A percentile compares a stretch with the other conserved stretches of the same genome.
These are phyloP conservation scores for Leptographium flavum DNA, from an alignment of 2,329 filamentous ascomycete genomes.

Conservation along the genomic window DNA sequence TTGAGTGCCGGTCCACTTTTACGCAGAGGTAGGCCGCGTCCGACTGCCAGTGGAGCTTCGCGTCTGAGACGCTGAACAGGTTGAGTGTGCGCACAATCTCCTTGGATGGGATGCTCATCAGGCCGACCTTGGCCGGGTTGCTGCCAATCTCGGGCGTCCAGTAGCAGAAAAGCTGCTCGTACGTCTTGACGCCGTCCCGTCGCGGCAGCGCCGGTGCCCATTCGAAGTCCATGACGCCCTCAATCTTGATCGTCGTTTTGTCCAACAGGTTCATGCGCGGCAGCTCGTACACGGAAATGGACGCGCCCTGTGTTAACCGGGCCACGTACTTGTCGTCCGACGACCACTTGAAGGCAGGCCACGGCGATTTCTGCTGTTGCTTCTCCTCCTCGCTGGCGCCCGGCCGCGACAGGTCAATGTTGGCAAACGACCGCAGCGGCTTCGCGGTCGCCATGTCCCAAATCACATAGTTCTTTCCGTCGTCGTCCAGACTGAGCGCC, in stretches of 20 bases:
- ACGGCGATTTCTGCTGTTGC: conserved; percentile 71
- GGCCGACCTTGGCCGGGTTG: conserved; percentile 90
- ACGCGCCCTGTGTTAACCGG: conserved; percentile 72
- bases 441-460: conserved; percentile 90
- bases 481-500: conserved; percentile 76
- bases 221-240: conserved; percentile 94
- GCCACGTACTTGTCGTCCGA: conserved; percentile 95
- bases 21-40: conserved; percentile 89
- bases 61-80: conserved; percentile 94
- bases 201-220: conserved; percentile 79
- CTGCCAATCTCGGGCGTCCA: conserved; percentile 98
- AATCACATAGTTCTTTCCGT: conserved; percentile 98
- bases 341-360: conserved; percentile 99
- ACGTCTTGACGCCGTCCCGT: conserved; percentile 74
- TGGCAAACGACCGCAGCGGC: conserved; percentile 84
- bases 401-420: conserved; percentile 58
- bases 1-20: conserved; percentile 97
- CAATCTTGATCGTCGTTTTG: conserved; percentile 88
- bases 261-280: conserved; percentile 80
- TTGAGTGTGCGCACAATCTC: conserved; percentile 89
- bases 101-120: conserved; percentile 94
- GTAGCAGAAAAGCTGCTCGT: conserved; percentile 95
- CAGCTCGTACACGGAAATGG: conserved; percentile 92
- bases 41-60: conserved; percentile 97
- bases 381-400: conserved; percentile 50